These are phyloP conservation scores for Flaveria ramosissima DNA, from an alignment of 129 eudicot species.

Conservation along the genomic window DNA sequence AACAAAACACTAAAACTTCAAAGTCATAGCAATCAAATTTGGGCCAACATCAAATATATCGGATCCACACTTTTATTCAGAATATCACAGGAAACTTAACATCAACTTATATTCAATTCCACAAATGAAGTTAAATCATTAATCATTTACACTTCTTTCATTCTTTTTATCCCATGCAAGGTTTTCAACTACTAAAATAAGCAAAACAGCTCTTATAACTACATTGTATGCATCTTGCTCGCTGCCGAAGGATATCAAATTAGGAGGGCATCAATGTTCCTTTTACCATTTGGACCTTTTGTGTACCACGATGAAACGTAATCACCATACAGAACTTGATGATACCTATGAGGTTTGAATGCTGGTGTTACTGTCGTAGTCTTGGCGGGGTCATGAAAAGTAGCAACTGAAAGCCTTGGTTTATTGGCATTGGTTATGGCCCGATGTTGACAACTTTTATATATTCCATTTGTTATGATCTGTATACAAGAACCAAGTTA, in stretches of 20 bases:
- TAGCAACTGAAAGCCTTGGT: slow-evolving; percentile 83
- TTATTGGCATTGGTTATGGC: slow-evolving; percentile 72
- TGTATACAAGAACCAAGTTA: slow-evolving; percentile 34
- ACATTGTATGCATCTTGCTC: slow-evolving; percentile 5
- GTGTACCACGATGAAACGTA: slow-evolving; percentile 90
- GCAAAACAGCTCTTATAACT: neutral
- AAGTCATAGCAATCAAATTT: neutral
- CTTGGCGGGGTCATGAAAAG: slow-evolving; percentile 94
- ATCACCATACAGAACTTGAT: slow-evolving; percentile 70
- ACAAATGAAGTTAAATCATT: slow-evolving; percentile 1
- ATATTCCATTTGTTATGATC: slow-evolving; percentile 85
- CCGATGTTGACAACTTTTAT: slow-evolving; percentile 75
- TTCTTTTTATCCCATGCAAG: neutral
- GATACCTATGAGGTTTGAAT: slow-evolving; percentile 61
- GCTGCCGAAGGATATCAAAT: slow-evolving; percentile 18
- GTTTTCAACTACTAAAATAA: neutral
- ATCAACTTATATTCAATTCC: neutral
- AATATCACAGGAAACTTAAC: neutral
- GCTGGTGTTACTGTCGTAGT: slow-evolving; percentile 62
- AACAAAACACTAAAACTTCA: neutral
- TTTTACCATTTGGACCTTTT: slow-evolving; percentile 98
- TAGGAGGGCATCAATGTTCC: slow-evolving; percentile 73
- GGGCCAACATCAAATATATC: slow-evolving; percentile 5
- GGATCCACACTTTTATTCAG: slow-evolving; percentile 9
- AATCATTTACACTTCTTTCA: neutral